Conservation (phyloP, 2,329 filamentous ascomycete species). For the Claviceps pusilla region DNA sequence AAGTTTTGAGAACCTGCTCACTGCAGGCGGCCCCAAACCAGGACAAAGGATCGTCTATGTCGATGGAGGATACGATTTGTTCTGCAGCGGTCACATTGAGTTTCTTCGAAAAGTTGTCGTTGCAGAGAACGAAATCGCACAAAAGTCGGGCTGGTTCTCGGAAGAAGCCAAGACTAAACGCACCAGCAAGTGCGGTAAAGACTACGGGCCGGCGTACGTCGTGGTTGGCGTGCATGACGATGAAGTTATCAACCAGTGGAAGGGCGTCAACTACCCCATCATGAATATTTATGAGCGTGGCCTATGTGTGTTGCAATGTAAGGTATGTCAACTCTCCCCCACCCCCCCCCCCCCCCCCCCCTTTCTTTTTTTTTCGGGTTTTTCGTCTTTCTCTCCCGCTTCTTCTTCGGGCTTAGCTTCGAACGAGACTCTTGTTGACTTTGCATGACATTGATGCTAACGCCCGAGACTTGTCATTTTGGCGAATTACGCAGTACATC, state of each 20-base stretch:
- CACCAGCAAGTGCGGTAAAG: constrained; percentile 40
- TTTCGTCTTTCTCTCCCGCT: not conserved
- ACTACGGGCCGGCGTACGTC: constrained; percentile 75
- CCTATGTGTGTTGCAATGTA: constrained; percentile 88
- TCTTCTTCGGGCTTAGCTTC: too few species aligned
- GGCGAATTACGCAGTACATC: constrained; percentile 47
- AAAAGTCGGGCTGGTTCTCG: constrained; percentile 57
- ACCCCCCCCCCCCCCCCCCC: too few species aligned
- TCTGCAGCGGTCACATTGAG: constrained; percentile 92
- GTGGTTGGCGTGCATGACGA: constrained; percentile 91
- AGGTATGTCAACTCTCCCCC: constrained; percentile 35
- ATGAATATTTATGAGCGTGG: constrained; percentile 98
- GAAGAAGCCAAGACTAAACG: constrained; percentile 49
- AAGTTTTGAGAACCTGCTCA: constrained; percentile 51
- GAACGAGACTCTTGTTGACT: not conserved
- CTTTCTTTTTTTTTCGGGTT: too few species aligned
- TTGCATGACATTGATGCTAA: not conserved
- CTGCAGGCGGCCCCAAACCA: constrained; percentile 53
- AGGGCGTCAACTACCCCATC: constrained; percentile 95
- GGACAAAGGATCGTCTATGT: constrained; percentile 87
- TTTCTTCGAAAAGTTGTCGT: constrained; percentile 68
- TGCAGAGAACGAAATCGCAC: constrained; percentile 55
- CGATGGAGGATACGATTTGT: constrained; percentile 91
- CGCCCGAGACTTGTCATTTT: not conserved
- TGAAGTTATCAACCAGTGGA: constrained; percentile 88